These are phyloP conservation scores for Neospora caninum DNA, from an alignment of 169 alveolate species.

Conservation along the genomic window DNA sequence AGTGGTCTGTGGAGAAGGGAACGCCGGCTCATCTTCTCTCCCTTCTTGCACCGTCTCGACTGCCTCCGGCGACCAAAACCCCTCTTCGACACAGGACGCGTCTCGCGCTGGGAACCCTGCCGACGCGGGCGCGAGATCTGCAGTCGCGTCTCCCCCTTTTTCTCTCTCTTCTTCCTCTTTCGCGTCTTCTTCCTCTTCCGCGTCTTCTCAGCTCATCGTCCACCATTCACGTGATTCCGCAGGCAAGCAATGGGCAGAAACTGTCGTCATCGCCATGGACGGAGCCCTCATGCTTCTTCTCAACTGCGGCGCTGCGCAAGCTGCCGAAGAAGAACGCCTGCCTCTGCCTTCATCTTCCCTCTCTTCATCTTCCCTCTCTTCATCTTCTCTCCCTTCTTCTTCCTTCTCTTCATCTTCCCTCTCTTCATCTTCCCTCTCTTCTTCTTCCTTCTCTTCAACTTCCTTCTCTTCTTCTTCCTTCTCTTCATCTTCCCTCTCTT, in stretches of 20 bases:
- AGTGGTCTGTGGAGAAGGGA: not conserved
- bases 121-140: not conserved
- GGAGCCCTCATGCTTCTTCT: constrained; percentile 14
- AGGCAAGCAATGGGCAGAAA: constrained; percentile 29
- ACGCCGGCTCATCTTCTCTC: too few relatives aligned
- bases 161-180: not conserved
- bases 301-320: not conserved
- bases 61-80: too few relatives aligned
- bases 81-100: too few relatives aligned
- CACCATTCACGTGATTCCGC: constrained; percentile 23
- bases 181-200: not conserved
- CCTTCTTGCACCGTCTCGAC: too few relatives aligned
- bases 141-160: not conserved
- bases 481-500: too few relatives aligned
- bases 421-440: too few relatives aligned
- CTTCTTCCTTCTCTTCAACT: too few relatives aligned
- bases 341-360: not conserved
- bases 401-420: too few relatives aligned
- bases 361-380: too few relatives aligned
- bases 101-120: too few relatives aligned
- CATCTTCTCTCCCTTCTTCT: too few relatives aligned
- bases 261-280: constrained; percentile 15
- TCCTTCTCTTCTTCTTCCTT: too few relatives aligned
- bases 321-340: not conserved
- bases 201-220: not conserved